Evolutionary conservation across 176 grass and related monocot species (phyloP), one percentile per base, ranked within the genome.

Genomic region (Paspalum notatum): DNA sequence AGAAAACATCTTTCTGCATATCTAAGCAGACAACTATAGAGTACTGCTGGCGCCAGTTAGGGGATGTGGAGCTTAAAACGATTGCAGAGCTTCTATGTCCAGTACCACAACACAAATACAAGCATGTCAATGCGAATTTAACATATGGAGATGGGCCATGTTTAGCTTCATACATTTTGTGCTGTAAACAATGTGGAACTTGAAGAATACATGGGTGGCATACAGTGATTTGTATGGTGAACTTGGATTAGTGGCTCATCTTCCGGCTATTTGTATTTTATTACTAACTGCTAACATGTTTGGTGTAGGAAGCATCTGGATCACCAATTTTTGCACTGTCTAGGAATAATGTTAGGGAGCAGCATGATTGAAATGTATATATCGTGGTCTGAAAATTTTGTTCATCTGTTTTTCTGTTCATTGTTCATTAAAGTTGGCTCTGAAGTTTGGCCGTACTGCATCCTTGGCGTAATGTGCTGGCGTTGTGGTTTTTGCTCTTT

Each of bases 301-400:
- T 41, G 65, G 42, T 39, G 58, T 78, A 78, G 63, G 38, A 81
- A 71, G 4, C 56, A 64, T 72, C 4, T 41, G 50, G 48, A 9
- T 65, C 52, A 21, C 46, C 24, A 71, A 71, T 84, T 80, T 70
- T 81, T 85, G 70, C 54, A 21, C 9, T 25, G 25, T 26, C 43
- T 54, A 81, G 71, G 48, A 81, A 39, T 38, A 62, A 56, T 70
- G 42, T 37, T 15, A 61, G 49, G 38, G 20, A 71, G 12, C 38
- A 55, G 13, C 14, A 39, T 62, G 24, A 43, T 49, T 81, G 25
- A 73, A 47, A 38, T 86, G 44, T 90, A 82, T 50, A 82, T 74
- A 81, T 39, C 38, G 42, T 39, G 75, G 20, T 71, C 27, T 5
- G 42, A 81, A 81, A 69, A 68, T 37, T 25, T 57, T 59, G n/a